These are phyloP conservation scores for Ophiosphaerella korrae DNA, from an alignment of 2,329 filamentous ascomycete genomes.

Conservation along the genomic window DNA sequence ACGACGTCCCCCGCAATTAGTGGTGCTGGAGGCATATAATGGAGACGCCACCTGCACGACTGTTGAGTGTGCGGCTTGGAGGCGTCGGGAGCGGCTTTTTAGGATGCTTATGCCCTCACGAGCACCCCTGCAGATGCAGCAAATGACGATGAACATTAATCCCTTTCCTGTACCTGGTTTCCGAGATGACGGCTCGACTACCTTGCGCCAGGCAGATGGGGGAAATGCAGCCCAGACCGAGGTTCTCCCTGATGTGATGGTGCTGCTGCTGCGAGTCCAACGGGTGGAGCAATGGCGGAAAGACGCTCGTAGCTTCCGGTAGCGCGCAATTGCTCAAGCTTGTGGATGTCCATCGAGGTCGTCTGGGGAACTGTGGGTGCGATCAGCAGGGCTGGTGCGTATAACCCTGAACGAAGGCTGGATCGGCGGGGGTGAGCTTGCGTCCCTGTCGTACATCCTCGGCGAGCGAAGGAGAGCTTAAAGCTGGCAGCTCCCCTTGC, in stretches of 20 bases:
- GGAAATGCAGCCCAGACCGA: not conserved
- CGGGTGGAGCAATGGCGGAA: slow-evolving; percentile 2
- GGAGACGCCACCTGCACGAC: too few species aligned
- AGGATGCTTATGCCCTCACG: slow-evolving; percentile 31
- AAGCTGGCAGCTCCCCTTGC: slow-evolving; percentile 24
- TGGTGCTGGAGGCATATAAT: not conserved
- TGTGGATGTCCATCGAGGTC: slow-evolving; percentile 7
- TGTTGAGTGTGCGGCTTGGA: not conserved
- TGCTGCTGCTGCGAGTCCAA: not conserved
- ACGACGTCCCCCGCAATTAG: slow-evolving; percentile 33
- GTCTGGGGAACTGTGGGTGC: slow-evolving; percentile 17
- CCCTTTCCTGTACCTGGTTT: not conserved
- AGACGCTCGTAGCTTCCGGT: slow-evolving; percentile 5
- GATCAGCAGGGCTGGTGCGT: slow-evolving; percentile 25
- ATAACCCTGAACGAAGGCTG: not conserved
- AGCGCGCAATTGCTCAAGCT: slow-evolving; percentile 1
- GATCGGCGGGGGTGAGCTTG: not conserved
- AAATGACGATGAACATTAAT: slow-evolving; percentile 35
- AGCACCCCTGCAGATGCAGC: slow-evolving; percentile 20
- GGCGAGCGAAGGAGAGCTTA: slow-evolving; percentile 4
- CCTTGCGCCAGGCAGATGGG: slow-evolving; percentile 16
- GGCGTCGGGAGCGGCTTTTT: slow-evolving; percentile 36
- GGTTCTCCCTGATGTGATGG: slow-evolving; percentile 12
- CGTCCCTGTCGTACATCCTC: not conserved
- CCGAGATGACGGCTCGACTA: slow-evolving; percentile 9